Percentiles rank a stretch among this genome's conserved stretches.
Conservation (phyloP, 257 asterid genomes). For the Agastache rugosa region DNA sequence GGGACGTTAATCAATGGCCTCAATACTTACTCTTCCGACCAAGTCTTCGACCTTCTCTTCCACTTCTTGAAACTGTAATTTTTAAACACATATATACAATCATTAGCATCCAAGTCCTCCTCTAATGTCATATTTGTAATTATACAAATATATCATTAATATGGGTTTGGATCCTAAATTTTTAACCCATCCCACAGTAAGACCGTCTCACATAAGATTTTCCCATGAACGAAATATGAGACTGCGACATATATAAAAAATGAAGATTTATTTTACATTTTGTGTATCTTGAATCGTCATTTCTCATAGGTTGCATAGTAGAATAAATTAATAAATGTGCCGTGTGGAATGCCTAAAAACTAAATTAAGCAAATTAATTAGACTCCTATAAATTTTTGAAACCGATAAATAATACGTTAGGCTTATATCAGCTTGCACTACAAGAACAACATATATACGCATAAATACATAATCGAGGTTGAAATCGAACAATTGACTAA, state of each 20-base stretch:
- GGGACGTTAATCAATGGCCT: conserved; percentile 1
- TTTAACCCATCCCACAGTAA: no score
- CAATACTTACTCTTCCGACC: conserved; percentile 22
- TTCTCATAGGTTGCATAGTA: not conserved
- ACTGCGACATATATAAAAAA: no score
- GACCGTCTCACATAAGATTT: no score
- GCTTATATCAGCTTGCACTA: not conserved
- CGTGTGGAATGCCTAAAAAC: not conserved
- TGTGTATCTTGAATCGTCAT: not conserved
- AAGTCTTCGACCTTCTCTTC: conserved; percentile 49
- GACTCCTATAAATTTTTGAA: not conserved
- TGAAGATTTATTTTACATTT: no score
- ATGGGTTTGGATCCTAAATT: no score
- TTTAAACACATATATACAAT: not conserved
- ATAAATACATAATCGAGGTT: not conserved
- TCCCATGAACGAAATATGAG: no score
- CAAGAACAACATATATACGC: not conserved
- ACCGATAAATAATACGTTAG: not conserved
- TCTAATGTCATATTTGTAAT: no score
- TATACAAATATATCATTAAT: no score
- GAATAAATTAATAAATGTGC: not conserved
- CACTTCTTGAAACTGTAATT: conserved; percentile 54
- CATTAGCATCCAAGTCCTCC: no score
- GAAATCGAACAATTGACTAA: conserved; percentile 27
- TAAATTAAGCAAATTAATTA: no score